Percentiles rank a stretch among this genome's conserved stretches.
Evolutionary conservation across 2,329 filamentous ascomycete species (phyloP).

Genomic region (Macrophomina phaseolina): DNA sequence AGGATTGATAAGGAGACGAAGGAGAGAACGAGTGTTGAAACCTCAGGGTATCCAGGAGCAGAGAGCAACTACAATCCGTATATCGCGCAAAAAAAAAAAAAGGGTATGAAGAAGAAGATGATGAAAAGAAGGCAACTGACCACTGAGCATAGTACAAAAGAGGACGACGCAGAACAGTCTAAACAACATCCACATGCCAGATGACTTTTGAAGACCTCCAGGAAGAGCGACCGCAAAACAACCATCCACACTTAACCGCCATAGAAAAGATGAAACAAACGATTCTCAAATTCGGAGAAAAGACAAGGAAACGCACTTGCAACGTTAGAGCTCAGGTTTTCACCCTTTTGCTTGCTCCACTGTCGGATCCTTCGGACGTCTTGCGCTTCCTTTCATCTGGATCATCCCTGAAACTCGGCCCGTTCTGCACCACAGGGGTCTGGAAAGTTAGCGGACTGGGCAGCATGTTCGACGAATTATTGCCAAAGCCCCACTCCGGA

Average conservation of each 20-base stretch:
- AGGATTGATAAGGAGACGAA: conserved; percentile 1
- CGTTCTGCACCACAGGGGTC: conserved; percentile 67
- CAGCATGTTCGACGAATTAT: conserved; percentile 77
- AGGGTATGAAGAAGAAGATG: conserved; percentile 26
- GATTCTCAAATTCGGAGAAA: not conserved
- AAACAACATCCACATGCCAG: conserved; percentile 26
- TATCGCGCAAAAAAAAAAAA: conserved; percentile 4
- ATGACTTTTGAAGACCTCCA: conserved; percentile 16
- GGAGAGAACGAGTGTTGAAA: conserved; percentile 23
- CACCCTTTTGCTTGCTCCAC: conserved; percentile 41
- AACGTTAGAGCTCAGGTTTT: conserved; percentile 38
- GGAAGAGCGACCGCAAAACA: conserved; percentile 1
- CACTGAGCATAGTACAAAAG: conserved; percentile 21
- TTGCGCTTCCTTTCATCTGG: conserved; percentile 47
- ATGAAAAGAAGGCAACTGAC: conserved; percentile 7
- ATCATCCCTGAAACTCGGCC: conserved; percentile 51
- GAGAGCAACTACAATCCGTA: conserved; percentile 24
- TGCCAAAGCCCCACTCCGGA: conserved; percentile 83
- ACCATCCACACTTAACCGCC: not conserved
- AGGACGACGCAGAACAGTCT: conserved; percentile 14
- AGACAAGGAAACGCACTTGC: not conserved
- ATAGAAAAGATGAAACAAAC: not conserved
- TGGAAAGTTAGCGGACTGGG: conserved; percentile 93
- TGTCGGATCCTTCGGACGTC: conserved; percentile 43
- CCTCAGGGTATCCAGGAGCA: conserved; percentile 27